Conservation (phyloP, 805 yeast species). For the Cyberlindnera maritima region DNA sequence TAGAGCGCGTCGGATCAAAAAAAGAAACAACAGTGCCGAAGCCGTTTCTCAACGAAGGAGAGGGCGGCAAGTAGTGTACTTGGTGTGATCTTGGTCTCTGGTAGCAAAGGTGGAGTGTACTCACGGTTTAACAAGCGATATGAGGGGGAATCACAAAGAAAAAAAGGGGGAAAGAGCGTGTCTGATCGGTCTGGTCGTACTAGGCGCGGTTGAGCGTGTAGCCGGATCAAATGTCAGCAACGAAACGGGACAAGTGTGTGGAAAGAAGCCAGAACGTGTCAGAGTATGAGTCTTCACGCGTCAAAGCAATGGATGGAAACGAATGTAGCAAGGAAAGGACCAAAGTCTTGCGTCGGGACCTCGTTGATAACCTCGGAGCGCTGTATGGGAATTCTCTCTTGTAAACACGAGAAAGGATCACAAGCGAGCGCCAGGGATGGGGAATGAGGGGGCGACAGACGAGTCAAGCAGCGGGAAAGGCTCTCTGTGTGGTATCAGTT, state of each 20-base stretch:
- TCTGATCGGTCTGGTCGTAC: neutral
- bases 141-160: neutral
- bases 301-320: neutral
- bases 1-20: neutral
- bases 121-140: neutral
- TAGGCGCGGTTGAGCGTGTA: constrained; percentile 1
- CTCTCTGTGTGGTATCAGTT: neutral
- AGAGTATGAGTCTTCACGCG: neutral
- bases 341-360: neutral
- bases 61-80: neutral
- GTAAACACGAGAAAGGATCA: neutral
- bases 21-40: neutral
- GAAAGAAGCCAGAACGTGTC: neutral
- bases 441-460: neutral
- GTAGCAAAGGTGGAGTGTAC: neutral
- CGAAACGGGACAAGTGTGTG: no score
- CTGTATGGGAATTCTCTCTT: neutral
- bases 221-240: constrained; percentile 1
- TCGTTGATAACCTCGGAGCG: neutral
- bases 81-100: no score
- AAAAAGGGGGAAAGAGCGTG: neutral
- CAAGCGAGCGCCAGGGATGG: neutral
- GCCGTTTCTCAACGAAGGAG: neutral
- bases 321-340: neutral
- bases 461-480: neutral